Evolutionary conservation across 108 stramenopile species (phyloP).

Genomic region (Conticribra guillardii): DNA sequence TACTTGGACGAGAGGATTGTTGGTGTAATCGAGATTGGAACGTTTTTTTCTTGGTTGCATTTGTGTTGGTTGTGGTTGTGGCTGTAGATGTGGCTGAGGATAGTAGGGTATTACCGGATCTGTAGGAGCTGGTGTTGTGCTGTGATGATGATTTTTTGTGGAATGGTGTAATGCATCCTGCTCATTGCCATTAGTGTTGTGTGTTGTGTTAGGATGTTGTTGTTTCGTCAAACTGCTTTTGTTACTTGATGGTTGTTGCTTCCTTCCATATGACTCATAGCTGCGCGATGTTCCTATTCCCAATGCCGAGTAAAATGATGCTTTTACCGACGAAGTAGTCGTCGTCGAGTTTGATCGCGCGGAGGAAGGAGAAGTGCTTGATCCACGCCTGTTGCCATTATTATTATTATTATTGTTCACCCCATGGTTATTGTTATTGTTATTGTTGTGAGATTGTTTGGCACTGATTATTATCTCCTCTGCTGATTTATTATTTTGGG

Average conservation of each 20-base stretch:
- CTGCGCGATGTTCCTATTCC: background rate
- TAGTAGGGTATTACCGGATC: no score
- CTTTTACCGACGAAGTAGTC: background rate
- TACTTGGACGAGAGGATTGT: constrained; percentile 55
- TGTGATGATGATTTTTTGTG: no score
- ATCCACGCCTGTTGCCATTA: background rate
- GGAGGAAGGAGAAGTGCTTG: background rate
- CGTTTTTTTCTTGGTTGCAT: constrained; percentile 8
- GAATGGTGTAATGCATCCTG: no score
- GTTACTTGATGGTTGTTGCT: background rate
- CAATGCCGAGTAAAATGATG: background rate
- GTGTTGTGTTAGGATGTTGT: no score
- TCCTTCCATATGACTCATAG: background rate
- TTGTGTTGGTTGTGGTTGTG: background rate
- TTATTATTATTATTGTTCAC: no score
- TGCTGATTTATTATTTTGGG: no score
- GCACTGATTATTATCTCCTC: constrained; percentile 4
- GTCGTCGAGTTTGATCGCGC: background rate
- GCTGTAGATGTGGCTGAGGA: background rate
- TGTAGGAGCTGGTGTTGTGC: no score
- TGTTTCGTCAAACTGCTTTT: background rate
- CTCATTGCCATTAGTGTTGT: no score
- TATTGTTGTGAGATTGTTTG: background rate
- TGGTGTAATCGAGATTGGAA: constrained; percentile 26
- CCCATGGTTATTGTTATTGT: no score